Conservation (phyloP, 768 basidiomycete genomes). For the Lepiota venenata region DNA sequence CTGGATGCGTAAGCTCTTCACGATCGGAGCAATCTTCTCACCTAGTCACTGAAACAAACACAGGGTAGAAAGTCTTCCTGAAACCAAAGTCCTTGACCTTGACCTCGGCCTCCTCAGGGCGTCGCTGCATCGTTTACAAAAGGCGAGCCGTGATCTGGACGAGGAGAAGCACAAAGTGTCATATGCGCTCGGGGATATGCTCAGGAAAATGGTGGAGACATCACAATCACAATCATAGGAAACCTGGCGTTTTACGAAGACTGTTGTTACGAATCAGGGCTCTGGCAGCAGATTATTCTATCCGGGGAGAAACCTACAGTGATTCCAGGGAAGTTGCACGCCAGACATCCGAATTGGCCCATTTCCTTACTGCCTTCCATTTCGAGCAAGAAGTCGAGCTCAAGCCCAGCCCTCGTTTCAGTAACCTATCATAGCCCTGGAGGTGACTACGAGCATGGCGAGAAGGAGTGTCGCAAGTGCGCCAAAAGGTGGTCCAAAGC, state of each 20-base stretch:
- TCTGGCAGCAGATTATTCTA: background rate
- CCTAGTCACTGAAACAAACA: background rate
- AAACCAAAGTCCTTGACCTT: slow-evolving; percentile 16
- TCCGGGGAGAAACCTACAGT: too few species aligned
- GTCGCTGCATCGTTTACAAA: slow-evolving; percentile 43
- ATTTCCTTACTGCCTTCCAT: too few species aligned
- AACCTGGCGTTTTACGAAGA: background rate
- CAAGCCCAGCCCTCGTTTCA: too few species aligned
- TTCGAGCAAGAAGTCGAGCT: too few species aligned
- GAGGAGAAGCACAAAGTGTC: slow-evolving; percentile 52
- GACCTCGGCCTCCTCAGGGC: slow-evolving; percentile 40
- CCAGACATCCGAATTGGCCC: too few species aligned
- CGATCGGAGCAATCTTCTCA: background rate
- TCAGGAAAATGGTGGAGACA: slow-evolving; percentile 29
- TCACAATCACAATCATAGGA: slow-evolving; percentile 5
- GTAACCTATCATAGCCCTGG: too few species aligned
- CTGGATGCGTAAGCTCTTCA: slow-evolving; percentile 43
- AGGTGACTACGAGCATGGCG: background rate
- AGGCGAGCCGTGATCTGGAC: slow-evolving; percentile 53
- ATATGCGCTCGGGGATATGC: slow-evolving; percentile 39
- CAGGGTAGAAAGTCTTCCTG: slow-evolving; percentile 48
- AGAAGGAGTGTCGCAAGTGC: slow-evolving; percentile 8
- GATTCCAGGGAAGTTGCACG: too few species aligned
- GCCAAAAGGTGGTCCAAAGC: slow-evolving; percentile 8
- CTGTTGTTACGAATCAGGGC: background rate